Base-by-base conservation (phyloP, 2,329 filamentous ascomycete species). In the Bipolaris oryzae region DNA sequence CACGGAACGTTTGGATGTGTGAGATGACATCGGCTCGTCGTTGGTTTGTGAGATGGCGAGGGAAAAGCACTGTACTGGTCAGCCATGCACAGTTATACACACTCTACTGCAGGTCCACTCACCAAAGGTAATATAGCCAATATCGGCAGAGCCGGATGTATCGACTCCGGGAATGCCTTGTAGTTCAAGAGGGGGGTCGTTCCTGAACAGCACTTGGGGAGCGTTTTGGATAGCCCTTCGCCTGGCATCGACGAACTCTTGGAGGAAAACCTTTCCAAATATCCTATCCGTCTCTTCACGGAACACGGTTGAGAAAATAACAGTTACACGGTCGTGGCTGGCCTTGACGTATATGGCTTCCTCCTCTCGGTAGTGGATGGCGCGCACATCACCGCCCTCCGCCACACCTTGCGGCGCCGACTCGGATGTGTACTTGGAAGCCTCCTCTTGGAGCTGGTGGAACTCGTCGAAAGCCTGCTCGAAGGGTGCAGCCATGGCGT, bases 321-420 rank as follows among this genome's bases (percentile, higher is more conserved):
- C 93, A 0, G 96, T 99, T 50, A 99, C 95, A 71, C 95, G 88
- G 76, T 99, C 95, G 80, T 96, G 90, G 77, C 91, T 96, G 60
- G 95, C 94, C 81, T 99, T 98, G 81, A 99, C 89, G 78, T 96
- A 99, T 74, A 99, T 98, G 50, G 95, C 93, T 78, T 99, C 95
- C 81, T 98, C 93, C 73, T 99, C 96, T 54, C 95, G 90, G 81
- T 99, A 99, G 78, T 98, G 94, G 69, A 99, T 96, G 2, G 94
- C 88, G 85, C 96, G 96, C 57, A 98, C 89, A 67, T 95, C 87
- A 55, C 94, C 93, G 48, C 95, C 94, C 78, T 98, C 95, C 64
- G 83, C 82, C 28, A 97, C 83, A 61, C 93, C 94, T 75, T 96
- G 92, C 0, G 95, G 95, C 50, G 96, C 95, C 60, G 94, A 90